Base-by-base conservation (phyloP, 805 yeast species). In the Priceomyces fermenticarens region DNA sequence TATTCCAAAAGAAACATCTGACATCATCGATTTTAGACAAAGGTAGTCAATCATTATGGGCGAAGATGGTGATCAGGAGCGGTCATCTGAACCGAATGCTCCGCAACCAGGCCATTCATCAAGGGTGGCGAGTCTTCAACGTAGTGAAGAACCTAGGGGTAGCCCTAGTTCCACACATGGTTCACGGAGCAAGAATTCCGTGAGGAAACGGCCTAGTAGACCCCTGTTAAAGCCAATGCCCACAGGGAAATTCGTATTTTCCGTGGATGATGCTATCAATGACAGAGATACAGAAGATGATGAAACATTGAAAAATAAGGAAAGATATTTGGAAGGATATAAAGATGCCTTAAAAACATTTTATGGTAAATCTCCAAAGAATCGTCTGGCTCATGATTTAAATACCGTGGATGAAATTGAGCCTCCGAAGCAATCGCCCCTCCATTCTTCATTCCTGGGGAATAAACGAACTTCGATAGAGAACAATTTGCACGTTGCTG, bases 181-280 rank as follows among this genome's bases (percentile, higher is more conserved):
- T 1, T 34, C 52, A 14, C 50, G 48, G 16, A 34, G 43, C 26
- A 47, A 44, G 38, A 20, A 8, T 8, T 20, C 25, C 4, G 25
- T 43, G 11, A 40, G 43, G 10, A 42, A 43, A 35, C 42, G 40
- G 41, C 61, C 57, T 44, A 53, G 60, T 25, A 57, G 57, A 39
- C 72, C 72, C 5, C 67, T 54, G 29, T 47, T 65, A 26, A 63
- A 63, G 41, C 51, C 70, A 16, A 36, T 51, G 30, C 38, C 50
- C 10, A 49, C 62, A 20, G 39, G 17, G 23, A 70, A 70, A 46
- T 52, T 65, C 35, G 67, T 85, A 0, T 88, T 82, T 57, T 81
- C 89, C 28, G 95, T 87, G 0, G 96, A 88, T 56, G 96, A 88
- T 58, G 88, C 84, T 52, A 78, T 85, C 32, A 77, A 78, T 47